Conservation (phyloP, 2,329 filamentous ascomycete species). For the Eutypa lata region DNA sequence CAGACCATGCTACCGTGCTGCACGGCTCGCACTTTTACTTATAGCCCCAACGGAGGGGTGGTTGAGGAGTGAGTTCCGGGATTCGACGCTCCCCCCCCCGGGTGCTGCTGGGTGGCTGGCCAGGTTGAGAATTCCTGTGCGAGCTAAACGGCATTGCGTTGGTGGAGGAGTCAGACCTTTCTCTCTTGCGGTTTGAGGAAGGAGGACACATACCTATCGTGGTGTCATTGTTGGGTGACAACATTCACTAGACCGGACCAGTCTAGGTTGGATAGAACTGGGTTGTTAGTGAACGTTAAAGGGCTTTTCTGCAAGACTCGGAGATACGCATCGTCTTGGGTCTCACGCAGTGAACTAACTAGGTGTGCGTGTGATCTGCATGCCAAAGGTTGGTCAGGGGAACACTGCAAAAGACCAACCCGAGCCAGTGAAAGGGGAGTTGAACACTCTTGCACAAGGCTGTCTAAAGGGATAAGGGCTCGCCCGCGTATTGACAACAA, state of each 20-base stretch:
- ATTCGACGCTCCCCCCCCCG: constrained; percentile 20
- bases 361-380: not conserved
- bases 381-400: not conserved
- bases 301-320: not conserved
- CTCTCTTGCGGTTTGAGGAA: not conserved
- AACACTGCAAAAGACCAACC: not conserved
- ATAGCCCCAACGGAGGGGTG: constrained; percentile 54
- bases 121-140: constrained; percentile 9
- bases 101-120: constrained; percentile 14
- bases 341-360: not conserved
- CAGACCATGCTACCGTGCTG: constrained; percentile 17
- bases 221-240: too few relatives aligned
- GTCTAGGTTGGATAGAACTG: too few relatives aligned
- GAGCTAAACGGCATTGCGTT: constrained; percentile 3
- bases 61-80: constrained; percentile 35
- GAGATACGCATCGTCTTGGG: not conserved
- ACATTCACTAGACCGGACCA: too few relatives aligned
- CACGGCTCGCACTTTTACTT: constrained; percentile 7
- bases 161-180: constrained; percentile 6
- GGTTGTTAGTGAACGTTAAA: too few relatives aligned
- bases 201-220: not conserved
- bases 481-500: not conserved
- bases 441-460: not conserved
- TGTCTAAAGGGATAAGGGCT: not conserved
- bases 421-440: not conserved